Evolutionary conservation across 345 rosid genomes (phyloP), one percentile per base, ranked within the genome.

Genomic region (Rhodamnia argentea): DNA sequence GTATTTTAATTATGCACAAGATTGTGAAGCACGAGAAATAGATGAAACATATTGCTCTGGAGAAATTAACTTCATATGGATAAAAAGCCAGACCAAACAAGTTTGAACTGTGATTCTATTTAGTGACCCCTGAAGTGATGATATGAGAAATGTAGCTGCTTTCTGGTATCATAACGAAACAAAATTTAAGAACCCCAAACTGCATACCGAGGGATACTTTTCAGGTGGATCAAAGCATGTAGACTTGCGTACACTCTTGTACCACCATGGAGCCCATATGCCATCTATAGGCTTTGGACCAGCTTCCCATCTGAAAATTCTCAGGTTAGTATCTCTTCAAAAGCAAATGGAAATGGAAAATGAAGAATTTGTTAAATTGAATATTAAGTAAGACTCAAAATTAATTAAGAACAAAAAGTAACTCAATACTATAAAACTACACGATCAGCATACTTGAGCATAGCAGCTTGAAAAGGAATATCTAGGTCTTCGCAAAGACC

Each of bases 231-330:
- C 82, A 86, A 96, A 96, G 85, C 94, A 52, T 8, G 96, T 93
- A 22, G 98, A 94, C 85, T 91, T 86, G 52, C 93, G 96, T 23
- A 92, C 94, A 75, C 92, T 91, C 88, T 89, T 87, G 85, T 96
- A 96, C 99, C 98, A 93, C 99, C 96, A 93, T 59, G 94, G 93
- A 32, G 96, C 98, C 98, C 99, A 95, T 59, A 93, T 22, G 82
- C 99, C 99, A 92, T 95, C 98, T 57, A 93, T 83, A 51, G 92
- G 90, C 90, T 93, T 96, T n/a, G 99, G 95, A 88, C 97, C 98
- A 92, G 95, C 95, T 87, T 94, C 92, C 99, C 98, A 96, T 89
- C 99, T 96, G 92, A 86, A 82, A 81, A 87, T 56, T n/a, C 85
- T 82, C 52, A 57, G 18, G 78, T 59, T 64, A 26, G 20, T 84